Evolutionary conservation across 345 rosid genomes (phyloP).

Genomic region (Arabidopsis thaliana): TAIR10.1 NC_003076.8:452001-452500

Average conservation of each 20-base stretch:
- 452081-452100: constrained; percentile 91
- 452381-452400: constrained; percentile 92
- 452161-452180: constrained; percentile 55
- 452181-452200: constrained; percentile 86
- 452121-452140: background rate
- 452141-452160: constrained; percentile 1
- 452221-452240: constrained; percentile 81
- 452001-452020: background rate
- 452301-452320: constrained; percentile 12
- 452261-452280: constrained; percentile 85
- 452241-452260: constrained; percentile 80
- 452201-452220: constrained; percentile 88
- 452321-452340: background rate
- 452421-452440: constrained; percentile 60
- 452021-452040: background rate
- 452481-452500: background rate
- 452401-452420: constrained; percentile 84
- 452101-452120: constrained; percentile 54
- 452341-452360: background rate
- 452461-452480: background rate
- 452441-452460: background rate
- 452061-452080: constrained; percentile 85
- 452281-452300: constrained; percentile 3
- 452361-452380: constrained; percentile 88
- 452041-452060: background rate